Conservation (phyloP, 495 filamentous ascomycete genomes). For the Penicillium nucicola region DNA sequence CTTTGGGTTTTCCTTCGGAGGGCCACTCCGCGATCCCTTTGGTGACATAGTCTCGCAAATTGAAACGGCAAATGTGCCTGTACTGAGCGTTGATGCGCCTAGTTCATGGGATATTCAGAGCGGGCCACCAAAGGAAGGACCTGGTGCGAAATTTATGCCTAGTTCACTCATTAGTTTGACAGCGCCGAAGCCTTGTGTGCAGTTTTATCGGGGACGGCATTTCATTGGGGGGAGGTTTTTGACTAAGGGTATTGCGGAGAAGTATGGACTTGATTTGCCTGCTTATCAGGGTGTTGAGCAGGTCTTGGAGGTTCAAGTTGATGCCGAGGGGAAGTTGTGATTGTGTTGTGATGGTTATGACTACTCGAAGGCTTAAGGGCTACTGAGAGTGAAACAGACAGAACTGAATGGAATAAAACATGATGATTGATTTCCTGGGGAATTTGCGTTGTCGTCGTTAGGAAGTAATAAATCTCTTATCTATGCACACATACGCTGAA, state of each 20-base stretch:
- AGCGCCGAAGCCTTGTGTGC: conserved; percentile 90
- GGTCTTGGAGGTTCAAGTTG: conserved; percentile 68
- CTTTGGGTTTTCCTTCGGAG: conserved; percentile 96
- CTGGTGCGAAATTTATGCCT: conserved; percentile 78
- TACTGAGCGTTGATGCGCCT: conserved; percentile 87
- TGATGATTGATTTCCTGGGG: background rate
- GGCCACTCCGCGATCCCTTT: conserved; percentile 87
- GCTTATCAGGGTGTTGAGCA: conserved; percentile 87
- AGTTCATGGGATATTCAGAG: conserved; percentile 89
- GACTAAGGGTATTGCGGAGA: conserved; percentile 71
- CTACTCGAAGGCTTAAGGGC: no score
- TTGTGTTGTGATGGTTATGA: no score
- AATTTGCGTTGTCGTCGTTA: conserved; percentile 24
- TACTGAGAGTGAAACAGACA: background rate
- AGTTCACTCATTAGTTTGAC: conserved; percentile 80
- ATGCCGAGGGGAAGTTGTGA: conserved; percentile 56
- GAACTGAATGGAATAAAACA: background rate
- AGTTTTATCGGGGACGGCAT: conserved; percentile 78
- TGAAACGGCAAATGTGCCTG: conserved; percentile 65
- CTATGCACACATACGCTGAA: conserved; percentile 7
- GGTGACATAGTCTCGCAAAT: conserved; percentile 74
- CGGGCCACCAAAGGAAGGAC: conserved; percentile 75
- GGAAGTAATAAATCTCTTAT: conserved; percentile 12
- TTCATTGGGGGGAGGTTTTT: conserved; percentile 92
- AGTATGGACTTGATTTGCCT: conserved; percentile 82